Evolutionary conservation across 2,329 filamentous ascomycete species (phyloP), one percentile per base, ranked within the genome.

Genomic region (Plenodomus biglobosus): DNA sequence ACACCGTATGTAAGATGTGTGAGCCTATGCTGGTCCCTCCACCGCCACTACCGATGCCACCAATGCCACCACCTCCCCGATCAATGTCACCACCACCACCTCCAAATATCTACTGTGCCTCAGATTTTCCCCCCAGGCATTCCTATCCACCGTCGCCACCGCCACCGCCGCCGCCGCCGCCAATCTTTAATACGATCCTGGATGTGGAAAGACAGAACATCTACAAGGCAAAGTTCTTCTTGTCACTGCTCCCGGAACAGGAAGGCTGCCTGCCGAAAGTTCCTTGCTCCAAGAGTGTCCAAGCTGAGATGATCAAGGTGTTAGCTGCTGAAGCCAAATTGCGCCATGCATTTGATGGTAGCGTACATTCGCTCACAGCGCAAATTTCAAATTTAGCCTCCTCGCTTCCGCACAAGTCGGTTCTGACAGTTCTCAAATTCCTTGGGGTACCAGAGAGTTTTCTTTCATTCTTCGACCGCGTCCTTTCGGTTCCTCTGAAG

Each of bases 381-480:
- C 49, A 58, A 10, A 65, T 70, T 54, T 73, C 78, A 38, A 82
- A 78, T 73, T 82, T 85, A 48, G 79, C 80, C 0, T 78, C 82
- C 0, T 78, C 78, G 3, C 69, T 86, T 13, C 76, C 83, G 2
- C 85, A 88, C 57, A 66, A 77, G 21, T 84, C 83, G 0, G 77
- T 87, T 16, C 68, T 81, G n/a, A 46, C 48, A 1, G 73, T 85
- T 0, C 65, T 88, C 50, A 70, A 76, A 21, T 85, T 82, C 58
- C 77, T 88, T 38, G 82, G 83, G 0, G 74, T 87, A 3, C 78
- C 81, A 0, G 64, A 79, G 2, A 66, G 59, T 0, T 85, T 84
- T 80, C 60, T 85, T 1, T 63, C 65, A 6, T 84, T 88, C 62
- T 88, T 87, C 65, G 69, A 65, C 11, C 76, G 72, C 2, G 86